Conservation (phyloP, 495 filamentous ascomycete genomes). For the Evansstolkia leycettana region DNA sequence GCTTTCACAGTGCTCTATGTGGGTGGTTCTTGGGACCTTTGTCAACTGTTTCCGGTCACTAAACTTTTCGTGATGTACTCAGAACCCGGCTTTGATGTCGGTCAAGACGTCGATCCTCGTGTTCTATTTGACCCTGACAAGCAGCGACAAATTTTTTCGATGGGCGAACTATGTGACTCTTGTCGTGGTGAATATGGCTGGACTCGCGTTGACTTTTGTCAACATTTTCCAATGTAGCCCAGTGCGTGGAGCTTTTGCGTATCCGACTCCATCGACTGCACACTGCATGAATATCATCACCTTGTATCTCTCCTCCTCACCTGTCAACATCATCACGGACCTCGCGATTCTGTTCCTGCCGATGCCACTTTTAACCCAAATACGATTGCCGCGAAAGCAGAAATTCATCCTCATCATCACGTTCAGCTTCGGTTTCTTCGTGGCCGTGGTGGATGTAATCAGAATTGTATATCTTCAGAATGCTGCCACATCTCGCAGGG, state of each 20-base stretch:
- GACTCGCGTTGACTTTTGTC: constrained; percentile 66
- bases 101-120: constrained; percentile 84
- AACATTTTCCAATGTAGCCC: constrained; percentile 88
- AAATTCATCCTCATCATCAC: constrained; percentile 75
- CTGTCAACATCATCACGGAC: constrained; percentile 78
- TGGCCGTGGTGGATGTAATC: constrained; percentile 77
- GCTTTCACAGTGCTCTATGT: constrained; percentile 76
- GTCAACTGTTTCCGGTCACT: constrained; percentile 2
- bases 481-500: constrained; percentile 36
- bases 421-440: constrained; percentile 74
- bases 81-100: constrained; percentile 73
- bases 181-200: constrained; percentile 62
- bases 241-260: constrained; percentile 46
- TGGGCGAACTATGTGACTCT: constrained; percentile 60
- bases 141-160: constrained; percentile 58
- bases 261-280: constrained; percentile 26
- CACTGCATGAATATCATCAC: constrained; percentile 65
- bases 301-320: constrained; percentile 72
- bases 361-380: constrained; percentile 73
- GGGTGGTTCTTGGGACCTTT: constrained; percentile 18
- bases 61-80: neutral
- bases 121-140: constrained; percentile 73
- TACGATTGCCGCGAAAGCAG: constrained; percentile 72
- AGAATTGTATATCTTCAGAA: constrained; percentile 81
- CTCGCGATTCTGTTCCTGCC: constrained; percentile 73